Base-by-base conservation (phyloP, 2,329 filamentous ascomycete species). In the Daldinia eschscholtzii region DNA sequence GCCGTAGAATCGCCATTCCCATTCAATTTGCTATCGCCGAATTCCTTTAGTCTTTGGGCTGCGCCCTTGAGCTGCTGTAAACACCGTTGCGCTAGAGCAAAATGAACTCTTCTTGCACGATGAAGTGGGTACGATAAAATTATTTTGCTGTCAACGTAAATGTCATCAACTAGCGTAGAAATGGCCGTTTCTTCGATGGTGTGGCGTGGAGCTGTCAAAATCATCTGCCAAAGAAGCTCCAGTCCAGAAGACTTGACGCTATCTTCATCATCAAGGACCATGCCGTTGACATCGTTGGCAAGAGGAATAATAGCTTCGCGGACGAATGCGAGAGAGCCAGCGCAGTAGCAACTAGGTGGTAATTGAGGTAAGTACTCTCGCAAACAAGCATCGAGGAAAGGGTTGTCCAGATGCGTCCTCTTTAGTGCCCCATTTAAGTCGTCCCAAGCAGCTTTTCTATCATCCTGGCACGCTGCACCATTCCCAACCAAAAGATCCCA, bases 211-310 rank as follows among this genome's bases (percentile, higher is more conserved):
- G 92, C 89, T 15, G 87, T 90, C 60, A 97, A 82, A 37, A 95
- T 89, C 73, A 97, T 88, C 26, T 89, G 88, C 94, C 94, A 97
- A n/a, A 97, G 82, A 64, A 94, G 87, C 73, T 96, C 92, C 48
- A 87, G 83, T 28, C 81, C 87, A 71, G 79, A 86, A 68, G 83
- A 86, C 71, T 86, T 82, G 30, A 88, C 76, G 10, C 83, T 80
- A n/a, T 83, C 81, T 6, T 84, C 81, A 52, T 87, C 85, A 62
- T 87, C 84, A 23, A 89, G 79, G 20, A 84, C 76, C 56, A 85
- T 82, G 23, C 82, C 82, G 26, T 77, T 76, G 5, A 76, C 72
- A 37, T 84, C 81, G 37, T 83, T 82, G 4, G 88, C 79, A 42
- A 85, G 80, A 4, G 82, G 81, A 33, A 85, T 66, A 13, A 89